Conservation (phyloP, 2,329 filamentous ascomycete genomes). For the Ophiognomonia clavigignenti-juglandacearum region DNA sequence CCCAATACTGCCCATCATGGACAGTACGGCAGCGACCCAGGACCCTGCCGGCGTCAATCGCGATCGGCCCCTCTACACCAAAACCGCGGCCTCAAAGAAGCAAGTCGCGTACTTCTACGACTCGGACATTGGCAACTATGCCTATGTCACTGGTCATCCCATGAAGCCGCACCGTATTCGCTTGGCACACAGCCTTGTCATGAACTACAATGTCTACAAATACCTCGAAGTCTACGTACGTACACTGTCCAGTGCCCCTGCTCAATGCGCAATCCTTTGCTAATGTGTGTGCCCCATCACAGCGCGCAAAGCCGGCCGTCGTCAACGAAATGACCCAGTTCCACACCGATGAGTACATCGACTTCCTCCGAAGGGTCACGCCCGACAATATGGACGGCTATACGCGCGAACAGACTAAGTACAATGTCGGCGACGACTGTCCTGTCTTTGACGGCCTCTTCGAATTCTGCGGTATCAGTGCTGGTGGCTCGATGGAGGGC, state of each 20-base stretch:
- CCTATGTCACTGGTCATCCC: slow-evolving; percentile 92
- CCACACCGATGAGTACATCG: slow-evolving; percentile 92
- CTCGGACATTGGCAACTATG: slow-evolving; percentile 96
- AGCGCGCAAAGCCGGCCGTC: slow-evolving; percentile 83
- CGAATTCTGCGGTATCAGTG: slow-evolving; percentile 92
- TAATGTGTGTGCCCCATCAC: slow-evolving; percentile 2
- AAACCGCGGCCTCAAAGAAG: slow-evolving; percentile 50
- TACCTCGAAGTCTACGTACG: slow-evolving; percentile 95
- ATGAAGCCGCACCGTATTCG: slow-evolving; percentile 99
- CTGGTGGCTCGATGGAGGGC: slow-evolving; percentile 89
- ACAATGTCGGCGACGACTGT: slow-evolving; percentile 95
- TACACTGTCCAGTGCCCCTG: too few relatives aligned
- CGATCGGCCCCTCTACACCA: slow-evolving; percentile 41
- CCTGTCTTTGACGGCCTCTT: slow-evolving; percentile 98
- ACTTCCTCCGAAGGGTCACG: slow-evolving; percentile 90
- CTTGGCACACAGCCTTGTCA: slow-evolving; percentile 89
- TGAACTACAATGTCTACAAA: slow-evolving; percentile 93
- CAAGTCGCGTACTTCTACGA: slow-evolving; percentile 98
- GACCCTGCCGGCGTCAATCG: slow-evolving; percentile 33
- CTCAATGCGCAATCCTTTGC: slow-evolving; percentile 31
- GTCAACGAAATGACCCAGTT: slow-evolving; percentile 90
- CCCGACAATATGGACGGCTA: slow-evolving; percentile 98
- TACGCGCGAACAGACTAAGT: slow-evolving; percentile 83
- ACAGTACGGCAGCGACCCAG: slow-evolving; percentile 3
- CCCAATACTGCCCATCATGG: background rate